These are phyloP conservation scores for Murraya paniculata DNA, from an alignment of 345 rosid genomes.

Conservation along the genomic window DNA sequence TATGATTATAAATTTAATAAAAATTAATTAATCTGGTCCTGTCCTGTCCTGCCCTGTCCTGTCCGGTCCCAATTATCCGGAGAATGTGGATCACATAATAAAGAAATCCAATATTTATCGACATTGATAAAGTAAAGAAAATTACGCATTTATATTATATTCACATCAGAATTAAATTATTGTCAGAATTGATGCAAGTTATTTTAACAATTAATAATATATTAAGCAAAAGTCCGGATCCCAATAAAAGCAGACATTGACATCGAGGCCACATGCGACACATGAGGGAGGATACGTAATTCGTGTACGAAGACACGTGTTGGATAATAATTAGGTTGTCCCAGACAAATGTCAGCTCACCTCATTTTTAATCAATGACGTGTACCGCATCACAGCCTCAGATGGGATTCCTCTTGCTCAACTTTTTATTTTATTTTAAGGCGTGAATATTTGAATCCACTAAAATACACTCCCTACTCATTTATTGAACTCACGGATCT, in stretches of 20 bases:
- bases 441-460: too few relatives aligned
- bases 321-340: not conserved
- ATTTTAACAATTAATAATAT: too few relatives aligned
- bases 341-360: constrained; percentile 1
- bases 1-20: too few relatives aligned
- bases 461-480: too few relatives aligned
- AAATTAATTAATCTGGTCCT: too few relatives aligned
- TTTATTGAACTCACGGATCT: too few relatives aligned
- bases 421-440: too few relatives aligned
- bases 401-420: constrained; percentile 3
- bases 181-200: too few relatives aligned
- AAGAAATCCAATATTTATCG: not conserved
- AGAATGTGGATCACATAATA: not conserved
- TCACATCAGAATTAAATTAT: too few relatives aligned
- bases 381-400: constrained; percentile 21
- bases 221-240: not conserved
- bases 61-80: too few relatives aligned
- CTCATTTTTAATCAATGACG: constrained; percentile 3
- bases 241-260: not conserved
- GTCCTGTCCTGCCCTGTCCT: too few relatives aligned
- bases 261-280: constrained; percentile 31
- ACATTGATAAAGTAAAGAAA: not conserved
- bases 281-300: not conserved
- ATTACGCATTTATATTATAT: too few relatives aligned
- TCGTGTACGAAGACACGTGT: constrained; percentile 15